Conservation (phyloP, 2,329 filamentous ascomycete species). For the Dothistroma septosporum region DNA sequence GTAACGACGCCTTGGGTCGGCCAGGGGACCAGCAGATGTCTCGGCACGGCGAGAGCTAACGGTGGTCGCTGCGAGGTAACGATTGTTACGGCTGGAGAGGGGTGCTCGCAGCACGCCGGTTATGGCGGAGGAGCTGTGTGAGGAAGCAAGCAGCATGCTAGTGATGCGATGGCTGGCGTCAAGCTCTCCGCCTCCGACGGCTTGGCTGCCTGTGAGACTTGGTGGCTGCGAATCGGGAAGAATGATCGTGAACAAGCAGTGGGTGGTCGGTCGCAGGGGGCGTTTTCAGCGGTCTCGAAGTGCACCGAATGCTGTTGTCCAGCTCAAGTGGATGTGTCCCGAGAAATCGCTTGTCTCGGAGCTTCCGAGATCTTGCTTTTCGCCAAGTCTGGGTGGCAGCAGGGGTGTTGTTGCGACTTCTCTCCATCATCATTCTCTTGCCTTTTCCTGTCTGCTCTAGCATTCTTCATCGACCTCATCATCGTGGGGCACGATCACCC, state of each 20-base stretch:
- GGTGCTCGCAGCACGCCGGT: neutral
- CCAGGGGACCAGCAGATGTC: neutral
- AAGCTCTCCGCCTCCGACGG: neutral
- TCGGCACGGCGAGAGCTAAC: neutral
- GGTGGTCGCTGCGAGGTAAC: too few species aligned
- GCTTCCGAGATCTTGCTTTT: neutral
- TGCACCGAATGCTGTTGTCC: neutral
- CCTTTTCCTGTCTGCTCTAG: too few species aligned
- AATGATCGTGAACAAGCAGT: too few species aligned
- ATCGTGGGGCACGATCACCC: too few species aligned
- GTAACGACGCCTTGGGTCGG: too few species aligned
- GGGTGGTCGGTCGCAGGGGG: neutral
- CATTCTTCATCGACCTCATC: too few species aligned
- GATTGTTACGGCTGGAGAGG: neutral
- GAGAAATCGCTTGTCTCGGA: neutral
- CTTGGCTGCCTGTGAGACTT: neutral
- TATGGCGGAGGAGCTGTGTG: neutral
- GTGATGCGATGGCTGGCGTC: neutral
- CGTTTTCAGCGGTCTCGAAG: neutral
- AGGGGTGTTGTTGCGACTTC: too few species aligned
- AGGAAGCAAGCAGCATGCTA: neutral
- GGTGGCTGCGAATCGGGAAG: too few species aligned
- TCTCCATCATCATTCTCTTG: too few species aligned
- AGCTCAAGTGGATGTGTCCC: neutral
- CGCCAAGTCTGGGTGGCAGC: neutral